Conservation (phyloP, 2,329 filamentous ascomycete genomes). For the Neocucurbitaria cava region DNA sequence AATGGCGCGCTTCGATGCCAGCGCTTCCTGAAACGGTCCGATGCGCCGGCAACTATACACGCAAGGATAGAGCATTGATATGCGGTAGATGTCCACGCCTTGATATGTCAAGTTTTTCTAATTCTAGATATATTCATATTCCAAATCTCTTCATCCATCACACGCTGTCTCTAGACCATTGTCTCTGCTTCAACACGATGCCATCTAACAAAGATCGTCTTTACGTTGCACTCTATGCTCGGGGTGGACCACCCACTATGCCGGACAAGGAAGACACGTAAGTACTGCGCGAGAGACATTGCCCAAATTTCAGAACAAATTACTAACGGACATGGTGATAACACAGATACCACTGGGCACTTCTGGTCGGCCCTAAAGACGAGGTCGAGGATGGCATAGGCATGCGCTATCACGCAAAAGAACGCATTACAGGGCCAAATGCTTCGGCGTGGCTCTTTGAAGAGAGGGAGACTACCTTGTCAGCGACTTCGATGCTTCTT, state of each 20-base stretch:
- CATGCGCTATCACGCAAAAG: slow-evolving; percentile 9
- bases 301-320: background rate
- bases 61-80: no score
- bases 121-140: no score
- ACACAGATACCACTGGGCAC: slow-evolving; percentile 7
- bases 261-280: slow-evolving; percentile 33
- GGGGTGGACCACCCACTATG: slow-evolving; percentile 27
- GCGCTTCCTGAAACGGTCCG: no score
- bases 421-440: slow-evolving; percentile 7
- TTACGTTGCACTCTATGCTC: slow-evolving; percentile 37
- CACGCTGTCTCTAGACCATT: no score
- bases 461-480: slow-evolving; percentile 9
- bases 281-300: no score
- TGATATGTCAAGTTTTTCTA: no score
- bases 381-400: slow-evolving; percentile 3
- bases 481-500: background rate
- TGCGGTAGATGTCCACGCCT: no score
- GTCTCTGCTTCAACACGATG: no score
- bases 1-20: no score
- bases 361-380: slow-evolving; percentile 5
- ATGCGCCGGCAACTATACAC: no score
- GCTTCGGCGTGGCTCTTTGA: slow-evolving; percentile 7
- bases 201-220: slow-evolving; percentile 36
- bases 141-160: no score
- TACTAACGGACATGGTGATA: slow-evolving; percentile 1